Percentiles rank a stretch among this genome's conserved stretches.
Conservation (phyloP, 2,329 filamentous ascomycete genomes). For the Ophiostoma novo-ulmi region DNA sequence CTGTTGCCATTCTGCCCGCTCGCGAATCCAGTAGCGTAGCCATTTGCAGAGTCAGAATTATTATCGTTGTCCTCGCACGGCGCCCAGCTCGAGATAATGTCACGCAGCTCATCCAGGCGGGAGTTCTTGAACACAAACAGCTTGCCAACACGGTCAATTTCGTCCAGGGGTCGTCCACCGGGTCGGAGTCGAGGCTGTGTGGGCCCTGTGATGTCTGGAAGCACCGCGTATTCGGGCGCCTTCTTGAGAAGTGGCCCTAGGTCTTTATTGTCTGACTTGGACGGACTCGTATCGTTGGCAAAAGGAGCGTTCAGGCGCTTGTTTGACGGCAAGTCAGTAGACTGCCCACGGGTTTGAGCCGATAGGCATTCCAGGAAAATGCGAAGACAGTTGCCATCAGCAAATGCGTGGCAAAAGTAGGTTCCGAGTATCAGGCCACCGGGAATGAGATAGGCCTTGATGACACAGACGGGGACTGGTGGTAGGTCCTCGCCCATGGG, state of each 20-base stretch:
- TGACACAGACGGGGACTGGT: conserved; percentile 36
- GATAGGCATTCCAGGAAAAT: conserved; percentile 40
- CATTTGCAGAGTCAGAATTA: background rate
- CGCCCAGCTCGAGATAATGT: conserved; percentile 27
- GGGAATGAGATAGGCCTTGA: conserved; percentile 38
- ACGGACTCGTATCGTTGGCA: conserved; percentile 23
- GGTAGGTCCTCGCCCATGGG: conserved; percentile 23
- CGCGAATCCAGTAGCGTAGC: background rate
- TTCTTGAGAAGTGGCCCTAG: conserved; percentile 29
- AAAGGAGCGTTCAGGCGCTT: conserved; percentile 26
- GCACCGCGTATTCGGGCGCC: conserved; percentile 39
- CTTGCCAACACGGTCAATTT: conserved; percentile 38
- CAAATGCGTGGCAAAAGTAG: conserved; percentile 41
- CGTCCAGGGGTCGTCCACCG: conserved; percentile 30
- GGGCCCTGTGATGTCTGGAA: conserved; percentile 36
- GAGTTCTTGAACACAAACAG: conserved; percentile 40
- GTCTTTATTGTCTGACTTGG: conserved; percentile 27
- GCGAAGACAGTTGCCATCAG: conserved; percentile 39
- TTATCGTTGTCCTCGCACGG: background rate
- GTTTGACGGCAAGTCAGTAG: conserved; percentile 29
- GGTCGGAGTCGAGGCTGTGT: conserved; percentile 34
- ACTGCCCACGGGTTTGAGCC: conserved; percentile 33
- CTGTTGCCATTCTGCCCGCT: background rate
- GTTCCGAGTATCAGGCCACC: conserved; percentile 40
- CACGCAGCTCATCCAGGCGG: conserved; percentile 34